A percentile compares a stretch with the other conserved stretches of the same genome.
phyloP scores from a whole-genome alignment of 306 rosid species.

The Pyrus bretschneideri region DNA sequence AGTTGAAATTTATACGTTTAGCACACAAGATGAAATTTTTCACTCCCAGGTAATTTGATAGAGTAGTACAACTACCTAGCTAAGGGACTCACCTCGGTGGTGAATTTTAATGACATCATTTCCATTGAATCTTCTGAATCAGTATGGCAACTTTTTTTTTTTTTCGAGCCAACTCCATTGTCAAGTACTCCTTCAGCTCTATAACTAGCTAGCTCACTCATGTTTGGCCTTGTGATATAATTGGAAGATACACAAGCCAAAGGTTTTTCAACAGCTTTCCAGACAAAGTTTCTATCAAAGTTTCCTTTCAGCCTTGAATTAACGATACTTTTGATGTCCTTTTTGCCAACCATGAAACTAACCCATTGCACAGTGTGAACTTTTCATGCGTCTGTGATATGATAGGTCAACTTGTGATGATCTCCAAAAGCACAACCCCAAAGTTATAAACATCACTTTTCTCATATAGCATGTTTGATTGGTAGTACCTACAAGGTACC shows the following conservation, averaged over 20 bases:
- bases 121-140: not conserved
- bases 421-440: conserved; percentile 46
- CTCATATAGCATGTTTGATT: conserved; percentile 34
- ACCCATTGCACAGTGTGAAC: conserved; percentile 37
- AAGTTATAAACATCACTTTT: conserved; percentile 57
- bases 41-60: not conserved
- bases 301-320: conserved; percentile 36
- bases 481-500: conserved; percentile 53
- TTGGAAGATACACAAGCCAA: conserved; percentile 31
- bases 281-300: conserved; percentile 11
- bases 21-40: not conserved
- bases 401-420: conserved; percentile 35
- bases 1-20: not conserved
- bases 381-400: conserved; percentile 5
- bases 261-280: conserved; percentile 45
- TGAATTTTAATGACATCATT: not conserved
- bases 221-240: conserved; percentile 37
- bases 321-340: conserved; percentile 26
- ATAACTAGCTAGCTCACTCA: conserved; percentile 41
- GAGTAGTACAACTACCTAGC: conserved; percentile 2
- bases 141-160: not conserved
- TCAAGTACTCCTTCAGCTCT: conserved; percentile 40
- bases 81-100: not conserved
- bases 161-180: conserved; percentile 10
- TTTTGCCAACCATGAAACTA: conserved; percentile 22